These are phyloP conservation scores for Skeletonema potamos DNA, from an alignment of 108 stramenopile species.

Conservation along the genomic window DNA sequence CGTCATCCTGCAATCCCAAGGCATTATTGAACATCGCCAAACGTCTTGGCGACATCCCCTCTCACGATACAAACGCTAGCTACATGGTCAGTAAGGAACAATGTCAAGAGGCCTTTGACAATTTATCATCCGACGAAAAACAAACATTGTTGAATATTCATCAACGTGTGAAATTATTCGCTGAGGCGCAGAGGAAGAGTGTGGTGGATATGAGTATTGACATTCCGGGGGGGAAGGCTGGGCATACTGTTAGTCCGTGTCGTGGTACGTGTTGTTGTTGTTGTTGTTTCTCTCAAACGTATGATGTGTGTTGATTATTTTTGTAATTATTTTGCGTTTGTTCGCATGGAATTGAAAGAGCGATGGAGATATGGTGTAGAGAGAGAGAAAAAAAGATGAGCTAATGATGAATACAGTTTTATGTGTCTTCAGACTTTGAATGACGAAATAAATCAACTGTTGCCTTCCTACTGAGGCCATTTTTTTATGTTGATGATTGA, in stretches of 20 bases:
- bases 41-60: conserved; percentile 69
- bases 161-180: conserved; percentile 85
- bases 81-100: conserved; percentile 56
- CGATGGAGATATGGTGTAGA: not conserved
- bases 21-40: conserved; percentile 61
- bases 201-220: conserved; percentile 83
- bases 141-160: conserved; percentile 78
- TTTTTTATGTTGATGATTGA: not conserved
- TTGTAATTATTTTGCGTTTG: not conserved
- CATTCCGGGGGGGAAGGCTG: conserved; percentile 96
- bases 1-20: conserved; percentile 22
- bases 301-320: not conserved
- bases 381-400: not conserved
- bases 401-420: conserved; percentile 2
- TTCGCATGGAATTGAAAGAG: not conserved
- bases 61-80: conserved; percentile 4
- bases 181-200: conserved; percentile 84
- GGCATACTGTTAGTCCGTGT: conserved; percentile 95
- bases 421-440: not conserved
- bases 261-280: conserved; percentile 38
- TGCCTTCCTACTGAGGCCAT: conserved; percentile 8
- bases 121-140: conserved; percentile 53
- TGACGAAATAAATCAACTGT: conserved; percentile 2
- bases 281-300: too few species aligned
- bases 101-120: conserved; percentile 74